Conservation (phyloP, 2,329 filamentous ascomycete genomes). For the Cladosporium cucumerinum region DNA sequence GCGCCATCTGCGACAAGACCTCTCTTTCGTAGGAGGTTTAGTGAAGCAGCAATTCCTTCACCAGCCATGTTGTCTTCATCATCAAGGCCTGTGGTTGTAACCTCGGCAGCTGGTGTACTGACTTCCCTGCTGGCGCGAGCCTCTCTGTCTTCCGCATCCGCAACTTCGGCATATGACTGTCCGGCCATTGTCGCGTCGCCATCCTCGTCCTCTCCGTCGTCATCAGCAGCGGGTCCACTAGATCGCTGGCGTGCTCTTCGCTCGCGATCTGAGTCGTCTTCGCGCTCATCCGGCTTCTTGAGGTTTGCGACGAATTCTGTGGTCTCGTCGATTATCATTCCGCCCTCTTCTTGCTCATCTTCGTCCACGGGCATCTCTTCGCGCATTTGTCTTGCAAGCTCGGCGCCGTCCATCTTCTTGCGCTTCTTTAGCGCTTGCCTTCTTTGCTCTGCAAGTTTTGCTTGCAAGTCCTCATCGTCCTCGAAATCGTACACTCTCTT, state of each 20-base stretch:
- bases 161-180: constrained; percentile 38
- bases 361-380: constrained; percentile 65
- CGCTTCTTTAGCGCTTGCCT: constrained; percentile 84
- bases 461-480: constrained; percentile 91
- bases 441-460: constrained; percentile 77
- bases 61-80: constrained; percentile 76
- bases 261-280: constrained; percentile 35
- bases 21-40: constrained; percentile 79
- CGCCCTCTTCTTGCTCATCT: constrained; percentile 54
- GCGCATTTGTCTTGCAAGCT: constrained; percentile 75
- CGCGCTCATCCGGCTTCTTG: constrained; percentile 60
- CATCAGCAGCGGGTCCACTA: constrained; percentile 10
- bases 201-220: constrained; percentile 46
- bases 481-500: constrained; percentile 63
- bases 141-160: constrained; percentile 47
- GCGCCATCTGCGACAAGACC: constrained; percentile 69
- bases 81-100: constrained; percentile 71
- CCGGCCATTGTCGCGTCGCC: constrained; percentile 39
- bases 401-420: constrained; percentile 80
- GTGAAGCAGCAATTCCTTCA: constrained; percentile 71
- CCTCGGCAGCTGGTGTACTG: constrained; percentile 36
- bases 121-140: constrained; percentile 43
- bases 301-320: constrained; percentile 90
- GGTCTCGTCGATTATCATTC: constrained; percentile 91
- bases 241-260: constrained; percentile 29